phyloP scores from a whole-genome alignment of 257 asterid genomes.

The Rubia yunnanensis region DNA sequence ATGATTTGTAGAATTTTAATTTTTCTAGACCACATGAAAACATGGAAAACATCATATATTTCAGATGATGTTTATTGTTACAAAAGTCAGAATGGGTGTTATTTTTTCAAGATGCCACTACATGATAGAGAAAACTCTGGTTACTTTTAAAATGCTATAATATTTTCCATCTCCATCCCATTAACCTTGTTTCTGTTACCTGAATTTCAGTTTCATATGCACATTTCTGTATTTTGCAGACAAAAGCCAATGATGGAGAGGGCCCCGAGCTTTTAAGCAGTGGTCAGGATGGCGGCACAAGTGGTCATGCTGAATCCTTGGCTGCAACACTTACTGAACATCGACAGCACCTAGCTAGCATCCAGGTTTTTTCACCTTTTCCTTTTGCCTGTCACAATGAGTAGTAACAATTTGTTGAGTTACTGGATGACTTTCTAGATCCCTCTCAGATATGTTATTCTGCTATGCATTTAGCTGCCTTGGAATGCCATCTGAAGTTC shows the following conservation, averaged over 20 bases:
- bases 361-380: constrained; percentile 50
- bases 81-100: not conserved
- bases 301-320: constrained; percentile 90
- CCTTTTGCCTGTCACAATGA: not conserved
- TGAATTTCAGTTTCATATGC: not conserved
- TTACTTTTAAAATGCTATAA: not conserved
- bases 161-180: not conserved
- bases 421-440: not conserved
- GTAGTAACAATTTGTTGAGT: constrained; percentile 4
- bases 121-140: not conserved
- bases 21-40: not conserved
- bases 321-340: constrained; percentile 85
- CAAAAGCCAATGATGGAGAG: constrained; percentile 88
- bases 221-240: constrained; percentile 34
- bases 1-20: not conserved
- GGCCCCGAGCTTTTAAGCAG: constrained; percentile 89
- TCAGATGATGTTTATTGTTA: not conserved
- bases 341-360: constrained; percentile 87
- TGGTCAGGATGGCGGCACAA: constrained; percentile 55
- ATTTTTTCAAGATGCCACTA: not conserved
- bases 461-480: constrained; percentile 1
- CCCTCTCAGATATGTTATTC: not conserved
- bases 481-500: not conserved
- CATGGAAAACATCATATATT: not conserved
- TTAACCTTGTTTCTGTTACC: not conserved